Evolutionary conservation across 345 rosid species (phyloP), one percentile per base, ranked within the genome.

Genomic region (Cochlearia excelsa): DNA sequence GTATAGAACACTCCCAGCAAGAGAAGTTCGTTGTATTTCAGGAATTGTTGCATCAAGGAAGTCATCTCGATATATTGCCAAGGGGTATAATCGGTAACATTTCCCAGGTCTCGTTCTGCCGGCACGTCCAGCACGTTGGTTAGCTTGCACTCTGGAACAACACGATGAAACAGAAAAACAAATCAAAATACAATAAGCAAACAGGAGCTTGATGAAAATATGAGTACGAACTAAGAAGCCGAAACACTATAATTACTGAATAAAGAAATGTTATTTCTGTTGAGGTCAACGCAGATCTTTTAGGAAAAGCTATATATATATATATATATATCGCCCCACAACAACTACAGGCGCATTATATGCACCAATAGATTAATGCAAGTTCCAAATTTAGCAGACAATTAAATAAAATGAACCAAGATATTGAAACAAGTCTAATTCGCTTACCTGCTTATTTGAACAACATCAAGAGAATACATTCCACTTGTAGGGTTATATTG

Each of bases 41-140:
- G 99, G 99, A 72, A 89, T 76, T 11, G 99, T 89, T 65, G 72
- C 99, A 52, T 87, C 97, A 60, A 81, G 83, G 57, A 93, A 85
- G 35, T 93, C 90, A 60, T 93, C 95, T 30, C 84, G 75, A 70
- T 85, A 89, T 64, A 85, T 65, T 11, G 61, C 74, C 16, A 86
- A 80, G 29, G 99, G 94, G 70, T 89, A 93, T 54, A 93, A 57
- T 16, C 95, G 84, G 58, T 93, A 93, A 75, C 97, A 93, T 80
- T 89, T 93, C 54, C 99, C 99, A 54, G 97, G 90, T 62, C 90
- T 80, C 29, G 99, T 89, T 81, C 99, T 83, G 59, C 99, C 99
- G 50, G 99, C 99, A 76, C 99, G 80, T 66, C 99, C 99, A 30
- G 88, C 94, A 52, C 97, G 90, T 73, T 93, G 99, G 77, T 87